Evolutionary conservation across 2,329 filamentous ascomycete genomes (phyloP), one percentile per base, ranked within the genome.

Genomic region (Alternaria conjuncta): DNA sequence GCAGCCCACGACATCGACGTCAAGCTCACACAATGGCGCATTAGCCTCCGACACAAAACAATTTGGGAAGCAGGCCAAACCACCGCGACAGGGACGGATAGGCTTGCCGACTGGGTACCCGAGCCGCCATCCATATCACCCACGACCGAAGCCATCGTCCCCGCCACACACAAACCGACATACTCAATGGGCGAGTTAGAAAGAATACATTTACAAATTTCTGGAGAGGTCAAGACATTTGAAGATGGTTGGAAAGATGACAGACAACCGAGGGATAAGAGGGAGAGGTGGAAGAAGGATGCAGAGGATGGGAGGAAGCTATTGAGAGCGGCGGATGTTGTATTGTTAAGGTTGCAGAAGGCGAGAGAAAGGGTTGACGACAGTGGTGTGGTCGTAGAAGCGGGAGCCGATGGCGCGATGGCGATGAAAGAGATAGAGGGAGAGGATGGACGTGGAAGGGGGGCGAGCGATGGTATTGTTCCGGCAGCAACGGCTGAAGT

Each of bases 261-360:
- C 0, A 61, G 57, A 18, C 56, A 55, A 13, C 36, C 63, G 5
- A 46, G 61, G 10, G 60, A 66, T 57, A 60, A 50, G 47, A 69
- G 65, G 25, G 68, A 72, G 13, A 61, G 65, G 43, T 70, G 67
- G 64, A 67, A 53, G 23, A 60, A 55, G 55, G 71, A 76, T 55
- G 46, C 72, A 0, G 70, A 76, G 15, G 71, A 77, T 46, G 72
- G 68, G 15, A 60, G 70, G 5, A 51, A 56, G 6, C 49, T 77
- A 45, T 41, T 75, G 43, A 65, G 59, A 8, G 71, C 72, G 6
- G 57, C 61, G 2, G 74, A 75, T 44, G 46, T 49, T 36, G 46
- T 72, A 2, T 36, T 67, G 2, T 72, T 57, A 28, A 66, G 66
- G 43, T 45, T 71, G 23, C 69, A 55, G 44, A 55, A 43, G 45